Conservation (phyloP, 2,329 filamentous ascomycete species). For the Cyanodermella asteris region DNA sequence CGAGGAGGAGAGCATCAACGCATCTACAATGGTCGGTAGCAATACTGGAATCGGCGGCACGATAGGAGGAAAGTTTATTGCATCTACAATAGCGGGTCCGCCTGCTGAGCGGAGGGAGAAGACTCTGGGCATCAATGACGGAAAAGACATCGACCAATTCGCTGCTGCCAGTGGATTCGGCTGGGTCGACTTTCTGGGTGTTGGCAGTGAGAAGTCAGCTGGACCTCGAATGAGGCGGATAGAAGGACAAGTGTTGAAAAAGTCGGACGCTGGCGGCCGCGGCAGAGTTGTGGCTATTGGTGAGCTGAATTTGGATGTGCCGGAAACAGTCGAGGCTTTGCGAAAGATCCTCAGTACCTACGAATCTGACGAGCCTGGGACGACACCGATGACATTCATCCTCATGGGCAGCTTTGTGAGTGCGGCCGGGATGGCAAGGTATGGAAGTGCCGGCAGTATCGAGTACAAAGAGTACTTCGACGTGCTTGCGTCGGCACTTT, state of each 20-base stretch:
- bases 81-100: conserved; percentile 75
- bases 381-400: conserved; percentile 57
- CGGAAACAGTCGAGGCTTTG: conserved; percentile 59
- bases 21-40: conserved; percentile 48
- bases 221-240: conserved; percentile 66
- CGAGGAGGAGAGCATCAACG: conserved; percentile 64
- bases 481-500: conserved; percentile 55
- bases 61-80: conserved; percentile 79
- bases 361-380: conserved; percentile 37
- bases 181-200: conserved; percentile 89
- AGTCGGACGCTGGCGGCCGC: conserved; percentile 12
- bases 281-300: conserved; percentile 53
- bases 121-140: conserved; percentile 50
- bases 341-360: conserved; percentile 60
- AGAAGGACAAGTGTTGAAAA: conserved; percentile 43
- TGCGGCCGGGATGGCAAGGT: conserved; percentile 36
- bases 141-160: conserved; percentile 25
- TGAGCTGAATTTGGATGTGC: conserved; percentile 69
- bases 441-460: conserved; percentile 58
- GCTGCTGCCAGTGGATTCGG: conserved; percentile 61
- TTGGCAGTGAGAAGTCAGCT: conserved; percentile 69
- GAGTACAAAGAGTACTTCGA: conserved; percentile 97
- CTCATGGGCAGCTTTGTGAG: conserved; percentile 66
- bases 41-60: conserved; percentile 69
- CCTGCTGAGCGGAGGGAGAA: conserved; percentile 67